Percentiles rank a stretch among this genome's conserved stretches.
These are phyloP conservation scores for Aspergillus oerlinghausenensis DNA, from an alignment of 2,329 filamentous ascomycete species.

Conservation along the genomic window DNA sequence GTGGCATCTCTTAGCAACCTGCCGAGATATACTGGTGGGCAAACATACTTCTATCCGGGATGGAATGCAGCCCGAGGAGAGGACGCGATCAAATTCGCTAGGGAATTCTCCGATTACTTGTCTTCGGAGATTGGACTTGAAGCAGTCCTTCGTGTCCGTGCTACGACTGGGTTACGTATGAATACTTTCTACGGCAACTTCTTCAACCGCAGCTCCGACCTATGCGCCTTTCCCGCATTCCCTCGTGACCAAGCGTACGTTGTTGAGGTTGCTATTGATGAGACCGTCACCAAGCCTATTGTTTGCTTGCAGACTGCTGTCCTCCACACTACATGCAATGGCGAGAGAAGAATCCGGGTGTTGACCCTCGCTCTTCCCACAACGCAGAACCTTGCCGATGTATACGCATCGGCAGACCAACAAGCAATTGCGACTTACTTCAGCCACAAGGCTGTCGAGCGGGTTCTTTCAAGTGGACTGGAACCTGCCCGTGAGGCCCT, in stretches of 20 bases:
- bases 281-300: conserved; percentile 84
- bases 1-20: conserved; percentile 94
- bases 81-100: conserved; percentile 95
- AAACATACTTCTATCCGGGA: conserved; percentile 97
- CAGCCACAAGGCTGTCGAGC: conserved; percentile 95
- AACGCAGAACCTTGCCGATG: conserved; percentile 80
- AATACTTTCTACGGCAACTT: conserved; percentile 99
- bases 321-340: conserved; percentile 95
- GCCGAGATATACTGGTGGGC: conserved; percentile 91
- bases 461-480: conserved; percentile 76
- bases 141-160: conserved; percentile 89
- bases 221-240: conserved; percentile 97
- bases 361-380: conserved; percentile 91
- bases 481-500: conserved; percentile 88
- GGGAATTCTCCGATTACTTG: conserved; percentile 95
- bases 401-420: conserved; percentile 94
- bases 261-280: conserved; percentile 96
- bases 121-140: conserved; percentile 94
- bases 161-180: conserved; percentile 91
- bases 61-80: conserved; percentile 94
- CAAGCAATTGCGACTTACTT: conserved; percentile 90
- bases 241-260: conserved; percentile 96
- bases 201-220: conserved; percentile 95
- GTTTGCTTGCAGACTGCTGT: conserved; percentile 93
- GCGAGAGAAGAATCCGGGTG: conserved; percentile 89